phyloP scores from a whole-genome alignment of 2,329 filamentous ascomycete genomes.

The Botryotinia globosa region DNA sequence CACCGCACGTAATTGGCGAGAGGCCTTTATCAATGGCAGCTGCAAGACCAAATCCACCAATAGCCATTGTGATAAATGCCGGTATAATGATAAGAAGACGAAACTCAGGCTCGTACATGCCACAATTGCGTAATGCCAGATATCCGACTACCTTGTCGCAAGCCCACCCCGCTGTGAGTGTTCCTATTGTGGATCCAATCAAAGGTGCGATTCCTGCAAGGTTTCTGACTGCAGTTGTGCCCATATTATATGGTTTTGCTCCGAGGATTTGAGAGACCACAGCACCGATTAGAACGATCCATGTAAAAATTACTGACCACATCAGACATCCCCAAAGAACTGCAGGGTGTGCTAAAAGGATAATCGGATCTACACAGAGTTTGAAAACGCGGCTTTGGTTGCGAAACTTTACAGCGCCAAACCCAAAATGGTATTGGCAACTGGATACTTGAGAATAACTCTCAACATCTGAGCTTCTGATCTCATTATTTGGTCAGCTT shows the following conservation, averaged over 20 bases:
- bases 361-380: background rate
- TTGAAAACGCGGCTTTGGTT: background rate
- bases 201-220: background rate
- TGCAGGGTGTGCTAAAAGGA: background rate
- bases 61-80: background rate
- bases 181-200: background rate
- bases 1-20: background rate
- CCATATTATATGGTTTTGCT: background rate
- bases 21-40: background rate
- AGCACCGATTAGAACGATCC: background rate
- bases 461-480: background rate
- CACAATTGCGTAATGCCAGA: background rate
- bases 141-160: background rate
- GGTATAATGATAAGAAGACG: background rate
- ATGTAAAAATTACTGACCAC: background rate
- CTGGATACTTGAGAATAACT: background rate
- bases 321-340: background rate
- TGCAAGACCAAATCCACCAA: background rate
- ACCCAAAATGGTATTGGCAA: background rate
- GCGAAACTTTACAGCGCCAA: background rate
- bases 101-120: background rate
- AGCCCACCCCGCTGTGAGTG: background rate
- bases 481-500: background rate
- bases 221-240: background rate
- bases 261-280: background rate